A percentile compares a stretch with the other conserved stretches of the same genome.
Conservation (phyloP, 2,329 filamentous ascomycete genomes). For the Podosphaera fusca region DNA sequence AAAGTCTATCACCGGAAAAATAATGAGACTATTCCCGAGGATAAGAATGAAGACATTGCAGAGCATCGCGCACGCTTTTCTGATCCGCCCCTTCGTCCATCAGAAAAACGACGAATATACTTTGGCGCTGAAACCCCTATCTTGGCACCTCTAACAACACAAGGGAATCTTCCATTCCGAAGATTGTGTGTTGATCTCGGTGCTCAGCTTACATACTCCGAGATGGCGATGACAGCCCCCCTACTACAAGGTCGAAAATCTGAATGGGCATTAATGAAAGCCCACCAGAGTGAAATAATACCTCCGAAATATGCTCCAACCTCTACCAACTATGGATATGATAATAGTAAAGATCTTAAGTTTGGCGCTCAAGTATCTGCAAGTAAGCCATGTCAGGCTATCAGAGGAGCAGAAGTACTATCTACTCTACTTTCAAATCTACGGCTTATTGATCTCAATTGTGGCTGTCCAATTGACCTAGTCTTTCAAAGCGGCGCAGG, state of each 20-base stretch:
- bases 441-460: slow-evolving; percentile 85
- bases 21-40: slow-evolving; percentile 12
- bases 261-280: slow-evolving; percentile 90
- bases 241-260: slow-evolving; percentile 72
- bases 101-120: slow-evolving; percentile 83
- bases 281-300: slow-evolving; percentile 58
- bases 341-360: slow-evolving; percentile 59
- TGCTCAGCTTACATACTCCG: slow-evolving; percentile 84
- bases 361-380: slow-evolving; percentile 87
- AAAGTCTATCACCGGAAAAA: slow-evolving; percentile 24
- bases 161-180: slow-evolving; percentile 88
- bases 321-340: slow-evolving; percentile 48
- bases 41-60: slow-evolving; percentile 21
- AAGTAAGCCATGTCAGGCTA: slow-evolving; percentile 73
- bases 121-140: slow-evolving; percentile 85
- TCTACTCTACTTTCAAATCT: slow-evolving; percentile 57
- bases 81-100: slow-evolving; percentile 73
- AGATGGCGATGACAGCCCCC: slow-evolving; percentile 89
- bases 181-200: slow-evolving; percentile 74
- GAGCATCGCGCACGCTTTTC: slow-evolving; percentile 60
- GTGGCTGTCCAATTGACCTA: slow-evolving; percentile 88
- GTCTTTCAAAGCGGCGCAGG: slow-evolving; percentile 75
- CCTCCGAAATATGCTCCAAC: slow-evolving; percentile 41
- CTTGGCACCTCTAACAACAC: slow-evolving; percentile 84
- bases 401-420: slow-evolving; percentile 70